Evolutionary conservation across 768 basidiomycete species (phyloP).

Genomic region (Hemileccinum impolitum): DNA sequence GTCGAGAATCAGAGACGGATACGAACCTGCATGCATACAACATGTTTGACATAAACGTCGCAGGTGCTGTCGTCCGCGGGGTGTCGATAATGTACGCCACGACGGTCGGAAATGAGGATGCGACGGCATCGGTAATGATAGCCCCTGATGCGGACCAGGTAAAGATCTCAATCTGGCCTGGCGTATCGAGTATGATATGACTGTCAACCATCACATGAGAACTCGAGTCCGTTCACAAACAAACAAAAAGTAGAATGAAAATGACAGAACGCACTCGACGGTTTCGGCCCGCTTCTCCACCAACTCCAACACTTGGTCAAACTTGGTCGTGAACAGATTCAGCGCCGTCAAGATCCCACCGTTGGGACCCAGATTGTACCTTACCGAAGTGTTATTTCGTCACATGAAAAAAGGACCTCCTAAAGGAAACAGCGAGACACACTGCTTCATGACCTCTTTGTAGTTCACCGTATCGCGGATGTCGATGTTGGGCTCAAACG

Average conservation of each 20-base stretch:
- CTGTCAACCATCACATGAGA: constrained; percentile 37
- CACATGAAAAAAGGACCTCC: constrained; percentile 7
- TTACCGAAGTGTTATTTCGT: constrained; percentile 33
- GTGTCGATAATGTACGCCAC: constrained; percentile 98
- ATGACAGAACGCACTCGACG: constrained; percentile 66
- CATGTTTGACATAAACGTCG: constrained; percentile 99
- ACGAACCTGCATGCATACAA: constrained; percentile 91
- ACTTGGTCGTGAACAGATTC: constrained; percentile 98
- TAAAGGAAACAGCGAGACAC: constrained; percentile 44
- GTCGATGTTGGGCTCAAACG: constrained; percentile 96
- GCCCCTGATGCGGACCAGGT: constrained; percentile 99
- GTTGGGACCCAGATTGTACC: constrained; percentile 98
- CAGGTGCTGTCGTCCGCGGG: constrained; percentile 88
- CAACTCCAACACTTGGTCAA: constrained; percentile 90
- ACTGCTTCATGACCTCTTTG: constrained; percentile 99
- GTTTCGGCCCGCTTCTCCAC: constrained; percentile 88
- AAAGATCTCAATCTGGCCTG: constrained; percentile 99
- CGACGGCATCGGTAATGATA: constrained; percentile 97
- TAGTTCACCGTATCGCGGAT: constrained; percentile 98
- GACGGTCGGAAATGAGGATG: constrained; percentile 88
- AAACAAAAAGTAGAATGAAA: background rate
- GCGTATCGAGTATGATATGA: constrained; percentile 93
- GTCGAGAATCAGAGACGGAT: background rate
- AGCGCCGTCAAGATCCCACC: constrained; percentile 96
- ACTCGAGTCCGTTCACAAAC: background rate